A percentile compares a stretch with the other conserved stretches of the same genome.
phyloP scores from a whole-genome alignment of 768 basidiomycete species.

The Suillus fuscotomentosus region DNA sequence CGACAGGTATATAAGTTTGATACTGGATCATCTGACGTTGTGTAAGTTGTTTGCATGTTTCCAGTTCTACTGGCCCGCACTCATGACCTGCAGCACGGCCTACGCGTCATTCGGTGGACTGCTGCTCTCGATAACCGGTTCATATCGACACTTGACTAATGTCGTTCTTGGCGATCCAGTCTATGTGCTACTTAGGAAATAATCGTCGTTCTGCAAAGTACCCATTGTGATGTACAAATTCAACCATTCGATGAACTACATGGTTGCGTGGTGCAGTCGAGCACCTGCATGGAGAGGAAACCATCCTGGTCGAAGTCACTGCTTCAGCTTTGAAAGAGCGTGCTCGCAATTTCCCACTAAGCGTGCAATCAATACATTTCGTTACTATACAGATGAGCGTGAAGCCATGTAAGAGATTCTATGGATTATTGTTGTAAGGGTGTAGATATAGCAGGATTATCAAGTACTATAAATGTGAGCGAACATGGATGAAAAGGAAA shows the following conservation, averaged over 20 bases:
- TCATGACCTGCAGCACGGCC: conserved; percentile 61
- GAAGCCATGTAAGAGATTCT: neutral
- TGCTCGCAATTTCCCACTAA: neutral
- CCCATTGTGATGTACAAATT: neutral
- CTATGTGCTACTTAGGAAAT: conserved; percentile 85
- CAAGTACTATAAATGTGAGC: neutral
- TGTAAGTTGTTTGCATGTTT: conserved; percentile 52
- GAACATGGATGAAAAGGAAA: neutral
- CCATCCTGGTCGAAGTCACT: neutral
- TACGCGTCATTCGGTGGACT: conserved; percentile 97
- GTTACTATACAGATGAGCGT: neutral
- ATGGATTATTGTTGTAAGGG: neutral
- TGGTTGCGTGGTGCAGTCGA: neutral
- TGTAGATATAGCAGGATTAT: neutral
- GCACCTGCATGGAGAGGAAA: neutral
- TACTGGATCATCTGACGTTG: conserved; percentile 37
- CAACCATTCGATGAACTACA: neutral
- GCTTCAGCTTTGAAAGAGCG: neutral
- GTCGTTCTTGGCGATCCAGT: conserved; percentile 93
- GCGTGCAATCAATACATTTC: neutral
- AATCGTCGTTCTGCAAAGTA: conserved; percentile 15
- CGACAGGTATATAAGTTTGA: neutral
- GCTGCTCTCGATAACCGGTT: conserved; percentile 90
- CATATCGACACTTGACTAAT: conserved; percentile 86
- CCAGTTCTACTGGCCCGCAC: conserved; percentile 1